Conservation (phyloP, 306 rosid genomes). For the Erythrophleum fordii region DNA sequence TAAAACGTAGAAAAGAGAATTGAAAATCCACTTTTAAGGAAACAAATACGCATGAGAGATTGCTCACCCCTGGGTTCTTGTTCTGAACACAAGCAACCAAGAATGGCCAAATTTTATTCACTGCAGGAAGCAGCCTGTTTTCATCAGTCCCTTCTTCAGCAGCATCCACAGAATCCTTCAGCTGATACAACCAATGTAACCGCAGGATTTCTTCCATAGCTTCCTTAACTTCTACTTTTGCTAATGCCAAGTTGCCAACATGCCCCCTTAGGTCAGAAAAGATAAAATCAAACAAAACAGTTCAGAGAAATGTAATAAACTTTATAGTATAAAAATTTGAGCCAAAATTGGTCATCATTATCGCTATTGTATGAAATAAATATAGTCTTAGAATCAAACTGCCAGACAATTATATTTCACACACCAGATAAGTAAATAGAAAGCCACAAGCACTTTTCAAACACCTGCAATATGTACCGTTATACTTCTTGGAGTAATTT, state of each 20-base stretch:
- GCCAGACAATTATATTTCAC: constrained; percentile 1
- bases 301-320: too few species aligned
- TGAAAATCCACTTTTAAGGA: not conserved
- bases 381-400: too few species aligned
- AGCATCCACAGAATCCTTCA: constrained; percentile 66
- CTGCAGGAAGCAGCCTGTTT: constrained; percentile 87
- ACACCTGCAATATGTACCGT: too few species aligned
- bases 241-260: constrained; percentile 33
- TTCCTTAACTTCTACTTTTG: constrained; percentile 43
- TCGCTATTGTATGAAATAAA: too few species aligned
- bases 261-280: not conserved
- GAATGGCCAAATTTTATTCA: constrained; percentile 91
- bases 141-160: constrained; percentile 74
- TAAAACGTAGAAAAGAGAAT: too few species aligned
- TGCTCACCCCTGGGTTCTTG: constrained; percentile 70
- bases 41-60: not conserved
- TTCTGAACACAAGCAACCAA: constrained; percentile 72
- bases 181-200: constrained; percentile 57
- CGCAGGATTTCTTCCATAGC: constrained; percentile 61
- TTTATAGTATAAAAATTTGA: not conserved
- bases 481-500: too few species aligned
- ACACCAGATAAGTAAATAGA: too few species aligned
- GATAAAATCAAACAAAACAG: too few species aligned
- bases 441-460: too few species aligned
- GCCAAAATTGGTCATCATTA: too few species aligned